These are phyloP conservation scores for Schoenoplectus tabernaemontani DNA, from an alignment of 202 grass and related monocot species.

Conservation along the genomic window DNA sequence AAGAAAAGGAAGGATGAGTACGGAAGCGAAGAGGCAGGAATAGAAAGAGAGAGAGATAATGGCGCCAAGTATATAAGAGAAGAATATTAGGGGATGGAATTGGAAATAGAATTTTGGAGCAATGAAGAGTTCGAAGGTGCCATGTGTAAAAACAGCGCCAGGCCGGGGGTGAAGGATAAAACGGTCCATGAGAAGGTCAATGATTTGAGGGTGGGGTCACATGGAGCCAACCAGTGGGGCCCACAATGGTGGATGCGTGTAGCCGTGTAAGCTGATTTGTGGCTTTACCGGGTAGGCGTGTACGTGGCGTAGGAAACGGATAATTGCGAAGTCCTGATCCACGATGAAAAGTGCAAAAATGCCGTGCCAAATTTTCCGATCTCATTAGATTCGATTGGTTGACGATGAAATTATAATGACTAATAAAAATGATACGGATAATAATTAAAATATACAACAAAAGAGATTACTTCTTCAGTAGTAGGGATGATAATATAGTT, in stretches of 20 bases:
- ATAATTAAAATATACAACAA: neutral
- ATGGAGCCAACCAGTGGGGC: neutral
- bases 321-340: neutral
- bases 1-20: slow-evolving; percentile 3
- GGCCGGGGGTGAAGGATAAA: neutral
- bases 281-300: neutral
- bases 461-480: too few species aligned
- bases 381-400: neutral
- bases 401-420: neutral
- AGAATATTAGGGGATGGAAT: neutral
- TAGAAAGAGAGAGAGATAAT: neutral
- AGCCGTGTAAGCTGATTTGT: neutral
- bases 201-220: neutral
- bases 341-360: neutral
- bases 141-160: neutral
- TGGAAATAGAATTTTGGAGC: neutral
- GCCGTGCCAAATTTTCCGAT: neutral
- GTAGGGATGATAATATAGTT: too few species aligned
- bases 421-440: neutral
- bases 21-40: neutral
- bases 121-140: neutral
- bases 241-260: neutral
- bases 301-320: neutral
- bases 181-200: neutral
- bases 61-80: neutral